phyloP scores from a whole-genome alignment of 2,329 filamentous ascomycete species.

The Pseudogymnoascus sp. region DNA sequence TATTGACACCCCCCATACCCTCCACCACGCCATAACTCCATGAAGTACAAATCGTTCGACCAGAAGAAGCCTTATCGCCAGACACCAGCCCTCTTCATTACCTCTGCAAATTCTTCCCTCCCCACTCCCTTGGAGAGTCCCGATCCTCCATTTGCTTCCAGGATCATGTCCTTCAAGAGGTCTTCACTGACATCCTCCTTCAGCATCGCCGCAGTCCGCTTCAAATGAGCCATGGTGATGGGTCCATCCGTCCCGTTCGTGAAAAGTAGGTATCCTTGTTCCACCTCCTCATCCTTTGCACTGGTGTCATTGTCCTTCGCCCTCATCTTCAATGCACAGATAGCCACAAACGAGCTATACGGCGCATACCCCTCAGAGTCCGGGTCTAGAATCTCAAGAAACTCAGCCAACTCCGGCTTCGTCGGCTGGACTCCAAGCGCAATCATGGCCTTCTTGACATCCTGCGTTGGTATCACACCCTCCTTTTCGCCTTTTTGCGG shows the following conservation, averaged over 20 bases:
- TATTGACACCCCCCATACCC: neutral
- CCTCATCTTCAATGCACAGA: constrained; percentile 81
- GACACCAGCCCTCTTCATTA: constrained; percentile 28
- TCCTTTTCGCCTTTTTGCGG: constrained; percentile 66
- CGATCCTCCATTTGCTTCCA: constrained; percentile 81
- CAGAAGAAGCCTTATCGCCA: constrained; percentile 20
- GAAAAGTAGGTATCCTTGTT: constrained; percentile 78
- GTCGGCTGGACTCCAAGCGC: constrained; percentile 72
- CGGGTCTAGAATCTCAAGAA: constrained; percentile 77
- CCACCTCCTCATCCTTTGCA: constrained; percentile 59
- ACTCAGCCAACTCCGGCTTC: constrained; percentile 64
- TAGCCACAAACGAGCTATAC: constrained; percentile 77
- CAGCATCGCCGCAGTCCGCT: constrained; percentile 70
- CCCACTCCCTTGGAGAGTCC: constrained; percentile 65
- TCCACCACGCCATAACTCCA: constrained; percentile 10
- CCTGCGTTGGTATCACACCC: constrained; percentile 60
- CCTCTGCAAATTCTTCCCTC: constrained; percentile 41
- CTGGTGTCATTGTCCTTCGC: constrained; percentile 46
- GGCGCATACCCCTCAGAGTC: constrained; percentile 69
- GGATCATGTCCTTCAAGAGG: constrained; percentile 84
- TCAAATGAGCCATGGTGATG: constrained; percentile 77
- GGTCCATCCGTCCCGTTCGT: constrained; percentile 51
- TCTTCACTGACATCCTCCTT: constrained; percentile 81
- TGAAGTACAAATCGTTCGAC: constrained; percentile 2
- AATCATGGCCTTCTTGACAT: constrained; percentile 45